phyloP scores from a whole-genome alignment of 352 stramenopile genomes.

The Thalassiosira ordinaria region DNA sequence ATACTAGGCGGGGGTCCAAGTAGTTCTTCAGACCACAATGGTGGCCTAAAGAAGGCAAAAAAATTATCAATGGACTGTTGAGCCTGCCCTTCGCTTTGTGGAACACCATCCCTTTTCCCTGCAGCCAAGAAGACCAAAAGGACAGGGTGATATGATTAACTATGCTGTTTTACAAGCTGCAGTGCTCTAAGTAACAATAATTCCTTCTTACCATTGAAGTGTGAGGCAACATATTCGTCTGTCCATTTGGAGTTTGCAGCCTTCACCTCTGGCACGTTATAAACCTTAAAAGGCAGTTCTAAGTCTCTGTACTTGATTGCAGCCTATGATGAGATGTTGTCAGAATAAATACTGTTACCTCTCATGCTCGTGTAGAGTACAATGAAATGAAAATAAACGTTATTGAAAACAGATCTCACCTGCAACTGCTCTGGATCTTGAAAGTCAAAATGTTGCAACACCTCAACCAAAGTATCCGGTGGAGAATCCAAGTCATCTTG shows the following conservation, averaged over 20 bases:
- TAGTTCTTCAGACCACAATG: constrained; percentile 58
- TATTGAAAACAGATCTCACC: constrained; percentile 23
- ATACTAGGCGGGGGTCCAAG: constrained; percentile 68
- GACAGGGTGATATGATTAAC: no score
- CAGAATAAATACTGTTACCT: no score
- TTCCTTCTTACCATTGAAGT: constrained; percentile 59
- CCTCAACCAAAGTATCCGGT: constrained; percentile 58
- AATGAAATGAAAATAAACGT: no score
- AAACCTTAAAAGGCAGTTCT: constrained; percentile 82
- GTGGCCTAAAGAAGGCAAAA: constrained; percentile 76
- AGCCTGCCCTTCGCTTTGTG: constrained; percentile 43
- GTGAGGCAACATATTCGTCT: constrained; percentile 75
- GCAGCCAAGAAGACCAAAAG: no score
- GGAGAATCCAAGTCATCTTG: constrained; percentile 78
- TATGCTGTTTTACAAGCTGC: no score
- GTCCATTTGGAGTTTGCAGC: constrained; percentile 75
- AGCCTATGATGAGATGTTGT: constrained; percentile 30
- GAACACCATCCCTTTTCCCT: constrained; percentile 35
- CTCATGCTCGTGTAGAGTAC: no score
- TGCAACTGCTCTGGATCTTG: constrained; percentile 55
- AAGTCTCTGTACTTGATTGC: constrained; percentile 68
- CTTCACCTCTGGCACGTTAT: constrained; percentile 79
- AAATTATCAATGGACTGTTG: constrained; percentile 81
- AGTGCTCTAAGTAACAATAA: no score
- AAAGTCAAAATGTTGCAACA: constrained; percentile 82